Percentiles rank a stretch among this genome's conserved stretches.
Evolutionary conservation across 2,329 filamentous ascomycete genomes (phyloP).

Genomic region (Blastomyces parvus): DNA sequence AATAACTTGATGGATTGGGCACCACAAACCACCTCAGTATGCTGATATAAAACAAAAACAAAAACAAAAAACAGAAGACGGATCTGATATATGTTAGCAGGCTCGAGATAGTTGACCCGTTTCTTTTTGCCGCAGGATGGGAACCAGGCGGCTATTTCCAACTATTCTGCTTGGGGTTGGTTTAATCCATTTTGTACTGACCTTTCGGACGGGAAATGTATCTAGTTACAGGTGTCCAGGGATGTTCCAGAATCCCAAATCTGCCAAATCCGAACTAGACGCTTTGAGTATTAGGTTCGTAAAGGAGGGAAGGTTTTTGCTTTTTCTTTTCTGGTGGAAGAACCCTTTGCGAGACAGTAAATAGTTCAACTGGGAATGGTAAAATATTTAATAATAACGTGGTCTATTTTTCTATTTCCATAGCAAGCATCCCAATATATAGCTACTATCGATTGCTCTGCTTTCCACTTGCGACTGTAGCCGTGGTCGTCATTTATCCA

Average conservation of each 20-base stretch:
- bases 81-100: too few relatives aligned
- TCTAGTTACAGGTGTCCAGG: background rate
- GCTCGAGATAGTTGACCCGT: background rate
- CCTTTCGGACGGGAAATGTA: background rate
- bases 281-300: background rate
- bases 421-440: background rate
- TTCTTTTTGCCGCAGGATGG: background rate
- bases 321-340: background rate
- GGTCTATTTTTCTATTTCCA: background rate
- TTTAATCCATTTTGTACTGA: background rate
- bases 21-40: background rate
- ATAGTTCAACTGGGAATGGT: background rate
- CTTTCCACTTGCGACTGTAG: background rate
- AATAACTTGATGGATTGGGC: background rate
- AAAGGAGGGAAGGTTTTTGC: background rate
- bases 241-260: slow-evolving; percentile 1
- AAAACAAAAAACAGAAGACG: too few relatives aligned
- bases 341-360: background rate
- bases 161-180: background rate
- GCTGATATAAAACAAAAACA: too few relatives aligned
- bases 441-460: background rate
- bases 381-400: background rate
- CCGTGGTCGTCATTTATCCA: background rate
- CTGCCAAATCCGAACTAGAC: too few relatives aligned
- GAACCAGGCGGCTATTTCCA: background rate